Conservation (phyloP, 192 early-diverging fungal species). For the Podila clonocystis region DNA sequence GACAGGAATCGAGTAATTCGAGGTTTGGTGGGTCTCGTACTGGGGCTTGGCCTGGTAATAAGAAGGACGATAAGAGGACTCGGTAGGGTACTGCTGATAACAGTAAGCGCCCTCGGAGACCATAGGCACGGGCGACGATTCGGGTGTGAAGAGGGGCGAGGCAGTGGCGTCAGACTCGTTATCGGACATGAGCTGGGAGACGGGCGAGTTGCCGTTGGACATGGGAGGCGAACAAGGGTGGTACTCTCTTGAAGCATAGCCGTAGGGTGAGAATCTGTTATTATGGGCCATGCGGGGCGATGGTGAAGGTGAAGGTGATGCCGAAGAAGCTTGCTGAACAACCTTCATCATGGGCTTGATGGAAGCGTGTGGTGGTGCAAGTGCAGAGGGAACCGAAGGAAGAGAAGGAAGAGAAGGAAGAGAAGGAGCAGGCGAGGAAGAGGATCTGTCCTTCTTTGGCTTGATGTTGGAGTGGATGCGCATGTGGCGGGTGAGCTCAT, state of each 20-base stretch:
- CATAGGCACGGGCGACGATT: constrained; percentile 54
- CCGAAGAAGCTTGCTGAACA: neutral
- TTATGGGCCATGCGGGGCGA: constrained; percentile 11
- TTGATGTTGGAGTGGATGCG: constrained; percentile 59
- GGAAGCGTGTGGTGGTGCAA: constrained; percentile 6
- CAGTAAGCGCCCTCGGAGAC: neutral
- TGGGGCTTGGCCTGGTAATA: neutral
- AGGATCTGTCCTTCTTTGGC: constrained; percentile 36
- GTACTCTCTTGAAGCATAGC: neutral
- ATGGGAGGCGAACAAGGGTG: constrained; percentile 17
- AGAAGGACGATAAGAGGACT: neutral
- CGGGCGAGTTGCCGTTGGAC: constrained; percentile 23
- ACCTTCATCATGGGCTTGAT: constrained; percentile 41
- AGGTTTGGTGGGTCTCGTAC: neutral
- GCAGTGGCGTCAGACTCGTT: constrained; percentile 26
- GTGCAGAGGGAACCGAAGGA: neutral
- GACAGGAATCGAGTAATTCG: constrained; percentile 1
- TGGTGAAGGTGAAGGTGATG: constrained; percentile 14
- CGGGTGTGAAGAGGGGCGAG: constrained; percentile 58
- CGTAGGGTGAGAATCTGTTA: neutral
- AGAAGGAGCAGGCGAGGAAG: neutral
- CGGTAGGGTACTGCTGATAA: neutral
- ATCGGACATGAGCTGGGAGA: constrained; percentile 42
- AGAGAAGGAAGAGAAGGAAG: neutral
- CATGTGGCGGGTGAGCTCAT: constrained; percentile 73